Percentiles rank a stretch among this genome's conserved stretches.
phyloP scores from a whole-genome alignment of 75 land plant genomes.

The Selaginella tamariscina region DNA sequence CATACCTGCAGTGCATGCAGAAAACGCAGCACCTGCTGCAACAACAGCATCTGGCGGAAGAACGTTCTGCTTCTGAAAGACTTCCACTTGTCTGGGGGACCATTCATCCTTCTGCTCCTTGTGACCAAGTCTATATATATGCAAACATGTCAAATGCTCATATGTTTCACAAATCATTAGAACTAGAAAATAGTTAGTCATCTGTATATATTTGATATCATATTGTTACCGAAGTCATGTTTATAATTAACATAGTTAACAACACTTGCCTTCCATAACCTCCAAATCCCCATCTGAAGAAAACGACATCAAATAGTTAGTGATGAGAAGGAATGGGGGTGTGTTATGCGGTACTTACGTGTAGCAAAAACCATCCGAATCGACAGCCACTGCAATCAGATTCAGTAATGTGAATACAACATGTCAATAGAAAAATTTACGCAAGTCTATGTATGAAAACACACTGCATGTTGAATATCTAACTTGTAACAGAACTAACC shows the following conservation, averaged over 20 bases:
- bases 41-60: constrained; percentile 75
- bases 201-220: too few species aligned
- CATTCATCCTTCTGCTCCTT: constrained; percentile 96
- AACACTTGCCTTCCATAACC: constrained; percentile 82
- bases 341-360: constrained; percentile 43
- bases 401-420: constrained; percentile 14
- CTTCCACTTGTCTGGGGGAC: constrained; percentile 68
- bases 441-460: not conserved
- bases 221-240: too few species aligned
- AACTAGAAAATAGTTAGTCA: too few species aligned
- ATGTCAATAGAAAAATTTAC: too few species aligned
- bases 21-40: constrained; percentile 82
- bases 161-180: constrained; percentile 1
- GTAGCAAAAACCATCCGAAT: constrained; percentile 82
- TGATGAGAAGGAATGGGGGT: not conserved
- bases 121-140: constrained; percentile 61
- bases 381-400: constrained; percentile 73
- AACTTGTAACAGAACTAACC: too few species aligned
- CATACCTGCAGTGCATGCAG: constrained; percentile 90
- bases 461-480: not conserved
- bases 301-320: not conserved
- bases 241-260: too few species aligned
- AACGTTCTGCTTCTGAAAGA: constrained; percentile 62
- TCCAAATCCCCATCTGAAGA: constrained; percentile 92
- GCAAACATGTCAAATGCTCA: not conserved